Evolutionary conservation across 1,139 yeast species (phyloP).

Genomic region (Magnusiomyces sp.): DNA sequence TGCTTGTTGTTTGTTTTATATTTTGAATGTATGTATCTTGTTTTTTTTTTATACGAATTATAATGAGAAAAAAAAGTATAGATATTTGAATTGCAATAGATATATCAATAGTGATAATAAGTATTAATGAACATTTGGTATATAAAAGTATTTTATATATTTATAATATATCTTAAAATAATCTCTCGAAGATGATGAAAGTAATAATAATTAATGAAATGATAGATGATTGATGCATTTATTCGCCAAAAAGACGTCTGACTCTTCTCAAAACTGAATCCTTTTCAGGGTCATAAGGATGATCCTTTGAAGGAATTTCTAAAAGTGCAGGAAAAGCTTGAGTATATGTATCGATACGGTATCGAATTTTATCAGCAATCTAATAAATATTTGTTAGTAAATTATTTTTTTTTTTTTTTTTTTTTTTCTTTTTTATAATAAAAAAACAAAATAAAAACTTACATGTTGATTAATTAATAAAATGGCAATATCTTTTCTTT

Average conservation of each 20-base stretch:
- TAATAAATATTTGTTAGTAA: conserved; percentile 10
- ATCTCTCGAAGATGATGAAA: too few relatives aligned
- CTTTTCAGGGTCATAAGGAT: conserved; percentile 96
- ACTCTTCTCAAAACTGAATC: conserved; percentile 92
- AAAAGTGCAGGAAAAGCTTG: conserved; percentile 93
- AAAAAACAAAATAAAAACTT: conserved; percentile 11
- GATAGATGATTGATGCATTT: neutral
- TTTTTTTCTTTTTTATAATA: neutral
- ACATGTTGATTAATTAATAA: conserved; percentile 83
- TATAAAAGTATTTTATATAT: too few relatives aligned
- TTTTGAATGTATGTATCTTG: too few relatives aligned
- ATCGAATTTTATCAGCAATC: conserved; percentile 82
- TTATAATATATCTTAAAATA: too few relatives aligned
- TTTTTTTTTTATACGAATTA: too few relatives aligned
- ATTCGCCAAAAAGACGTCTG: conserved; percentile 90
- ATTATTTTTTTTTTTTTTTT: neutral
- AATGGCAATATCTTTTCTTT: conserved; percentile 86
- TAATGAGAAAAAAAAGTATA: too few relatives aligned
- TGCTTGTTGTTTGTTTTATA: too few relatives aligned
- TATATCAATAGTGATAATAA: too few relatives aligned
- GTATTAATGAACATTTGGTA: too few relatives aligned
- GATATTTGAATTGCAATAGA: too few relatives aligned
- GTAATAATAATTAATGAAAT: too few relatives aligned
- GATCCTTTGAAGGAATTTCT: conserved; percentile 97
- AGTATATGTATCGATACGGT: conserved; percentile 71